These are phyloP conservation scores for Salix purpurea DNA, from an alignment of 345 rosid genomes.

Conservation along the genomic window DNA sequence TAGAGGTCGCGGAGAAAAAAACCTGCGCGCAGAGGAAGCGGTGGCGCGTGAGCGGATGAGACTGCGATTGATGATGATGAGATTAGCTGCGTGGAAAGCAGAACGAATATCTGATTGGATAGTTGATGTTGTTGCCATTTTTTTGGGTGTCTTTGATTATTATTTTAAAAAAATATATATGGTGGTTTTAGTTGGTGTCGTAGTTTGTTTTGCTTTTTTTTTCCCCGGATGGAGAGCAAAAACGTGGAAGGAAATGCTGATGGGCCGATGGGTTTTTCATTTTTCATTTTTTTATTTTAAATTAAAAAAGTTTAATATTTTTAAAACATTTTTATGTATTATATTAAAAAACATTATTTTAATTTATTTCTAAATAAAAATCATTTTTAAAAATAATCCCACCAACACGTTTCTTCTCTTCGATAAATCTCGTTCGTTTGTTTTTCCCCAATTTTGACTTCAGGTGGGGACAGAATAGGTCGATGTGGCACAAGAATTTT, in stretches of 20 bases:
- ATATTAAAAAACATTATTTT: too few species aligned
- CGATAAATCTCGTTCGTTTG: background rate
- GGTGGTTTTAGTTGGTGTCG: background rate
- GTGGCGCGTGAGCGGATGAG: constrained; percentile 13
- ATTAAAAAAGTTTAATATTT: too few species aligned
- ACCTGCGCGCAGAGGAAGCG: constrained; percentile 9
- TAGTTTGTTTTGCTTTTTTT: background rate
- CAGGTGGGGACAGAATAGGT: background rate
- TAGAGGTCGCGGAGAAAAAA: background rate
- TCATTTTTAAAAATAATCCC: too few species aligned
- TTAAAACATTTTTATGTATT: too few species aligned
- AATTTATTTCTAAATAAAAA: too few species aligned
- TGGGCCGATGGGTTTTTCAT: background rate
- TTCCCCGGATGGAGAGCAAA: background rate
- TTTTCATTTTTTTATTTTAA: too few species aligned
- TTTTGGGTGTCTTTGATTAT: too few species aligned
- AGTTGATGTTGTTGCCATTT: background rate
- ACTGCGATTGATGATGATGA: constrained; percentile 28
- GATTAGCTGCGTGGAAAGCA: constrained; percentile 40
- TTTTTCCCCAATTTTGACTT: background rate
- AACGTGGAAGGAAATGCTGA: background rate
- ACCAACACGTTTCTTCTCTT: background rate
- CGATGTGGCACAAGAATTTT: background rate
- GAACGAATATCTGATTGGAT: constrained; percentile 50
- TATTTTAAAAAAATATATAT: background rate